phyloP scores from a whole-genome alignment of 2,329 filamentous ascomycete genomes.

The Lasiodiplodia citricola region DNA sequence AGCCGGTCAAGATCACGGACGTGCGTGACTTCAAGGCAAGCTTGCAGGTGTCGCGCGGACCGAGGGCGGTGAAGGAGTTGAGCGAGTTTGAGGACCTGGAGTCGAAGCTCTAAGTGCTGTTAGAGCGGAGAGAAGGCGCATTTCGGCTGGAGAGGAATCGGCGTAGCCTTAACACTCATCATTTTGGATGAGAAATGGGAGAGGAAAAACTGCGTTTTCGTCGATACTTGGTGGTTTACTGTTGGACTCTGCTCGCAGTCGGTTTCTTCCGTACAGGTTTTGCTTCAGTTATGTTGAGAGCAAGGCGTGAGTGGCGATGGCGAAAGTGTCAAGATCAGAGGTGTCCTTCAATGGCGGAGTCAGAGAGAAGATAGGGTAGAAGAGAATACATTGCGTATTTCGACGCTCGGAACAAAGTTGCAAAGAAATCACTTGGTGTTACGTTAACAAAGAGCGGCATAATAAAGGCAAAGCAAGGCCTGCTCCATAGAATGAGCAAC shows the following conservation, averaged over 20 bases:
- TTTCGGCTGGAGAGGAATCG: background rate
- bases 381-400: background rate
- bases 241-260: background rate
- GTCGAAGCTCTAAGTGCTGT: conserved; percentile 69
- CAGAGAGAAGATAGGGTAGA: background rate
- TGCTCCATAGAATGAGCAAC: background rate
- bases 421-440: background rate
- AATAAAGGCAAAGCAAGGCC: background rate
- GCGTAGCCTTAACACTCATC: background rate
- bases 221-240: background rate
- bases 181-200: background rate
- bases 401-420: too few relatives aligned
- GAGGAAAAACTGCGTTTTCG: background rate
- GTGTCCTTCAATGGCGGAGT: background rate
- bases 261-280: background rate
- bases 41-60: conserved; percentile 73
- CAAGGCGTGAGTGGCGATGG: background rate
- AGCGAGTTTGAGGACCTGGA: conserved; percentile 86
- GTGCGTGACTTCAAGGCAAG: conserved; percentile 80
- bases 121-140: background rate
- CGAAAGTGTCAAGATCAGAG: background rate
- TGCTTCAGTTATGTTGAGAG: background rate
- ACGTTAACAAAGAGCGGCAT: background rate
- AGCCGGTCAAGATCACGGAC: conserved; percentile 71
- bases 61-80: conserved; percentile 74